Evolutionary conservation across 768 basidiomycete genomes (phyloP).

Genomic region (Rhizopogon vinicolor): DNA sequence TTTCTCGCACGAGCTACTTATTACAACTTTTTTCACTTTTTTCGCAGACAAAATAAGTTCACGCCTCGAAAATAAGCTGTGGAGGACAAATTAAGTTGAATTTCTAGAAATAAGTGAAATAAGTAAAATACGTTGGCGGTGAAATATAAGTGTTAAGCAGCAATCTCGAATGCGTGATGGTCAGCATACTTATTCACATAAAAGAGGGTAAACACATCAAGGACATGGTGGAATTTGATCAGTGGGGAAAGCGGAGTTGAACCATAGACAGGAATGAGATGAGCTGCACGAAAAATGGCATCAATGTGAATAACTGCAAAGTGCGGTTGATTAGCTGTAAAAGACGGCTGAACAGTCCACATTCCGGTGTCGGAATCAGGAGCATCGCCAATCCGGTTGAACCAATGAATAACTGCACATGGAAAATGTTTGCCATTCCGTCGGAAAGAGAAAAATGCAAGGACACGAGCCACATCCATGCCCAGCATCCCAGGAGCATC

Average conservation of each 20-base stretch:
- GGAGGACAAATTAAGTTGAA: too few relatives aligned
- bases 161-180: too few relatives aligned
- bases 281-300: constrained; percentile 11
- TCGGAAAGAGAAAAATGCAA: constrained; percentile 20
- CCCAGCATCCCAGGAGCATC: constrained; percentile 16
- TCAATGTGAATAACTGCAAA: constrained; percentile 12
- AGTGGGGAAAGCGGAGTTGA: not conserved
- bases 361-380: constrained; percentile 18
- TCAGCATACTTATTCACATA: too few relatives aligned
- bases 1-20: too few relatives aligned
- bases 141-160: too few relatives aligned
- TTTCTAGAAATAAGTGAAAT: too few relatives aligned
- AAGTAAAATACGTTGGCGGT: too few relatives aligned
- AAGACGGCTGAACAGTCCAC: constrained; percentile 20
- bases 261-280: constrained; percentile 17
- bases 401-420: constrained; percentile 24
- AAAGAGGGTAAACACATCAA: too few relatives aligned
- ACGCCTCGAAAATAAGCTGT: too few relatives aligned
- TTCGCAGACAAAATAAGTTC: too few relatives aligned
- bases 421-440: constrained; percentile 9
- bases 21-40: too few relatives aligned
- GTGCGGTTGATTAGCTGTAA: constrained; percentile 6
- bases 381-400: constrained; percentile 8
- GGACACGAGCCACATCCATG: constrained; percentile 15
- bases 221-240: not conserved